These are phyloP conservation scores for Aspergillus flavus DNA, from an alignment of 2,329 filamentous ascomycete species.

Conservation along the genomic window DNA sequence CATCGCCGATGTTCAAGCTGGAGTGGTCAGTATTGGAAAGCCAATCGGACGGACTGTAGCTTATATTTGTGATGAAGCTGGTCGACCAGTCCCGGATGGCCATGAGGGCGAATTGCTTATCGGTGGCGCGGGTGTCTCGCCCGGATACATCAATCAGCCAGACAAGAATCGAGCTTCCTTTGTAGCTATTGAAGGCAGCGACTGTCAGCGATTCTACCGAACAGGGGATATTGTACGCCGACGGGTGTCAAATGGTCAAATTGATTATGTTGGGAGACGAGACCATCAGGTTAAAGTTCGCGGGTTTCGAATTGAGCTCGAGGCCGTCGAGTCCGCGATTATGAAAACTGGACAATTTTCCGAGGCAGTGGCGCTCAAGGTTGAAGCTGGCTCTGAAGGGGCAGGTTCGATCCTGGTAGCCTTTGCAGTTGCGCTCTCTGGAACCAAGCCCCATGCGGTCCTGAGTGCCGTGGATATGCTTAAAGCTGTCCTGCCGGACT, in stretches of 20 bases:
- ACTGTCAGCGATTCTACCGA: slow-evolving; percentile 29
- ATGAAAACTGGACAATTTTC: not conserved
- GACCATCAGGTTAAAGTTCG: slow-evolving; percentile 38
- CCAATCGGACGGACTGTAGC: slow-evolving; percentile 10
- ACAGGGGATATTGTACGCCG: slow-evolving; percentile 36
- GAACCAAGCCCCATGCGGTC: not conserved
- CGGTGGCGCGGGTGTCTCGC: slow-evolving; percentile 12
- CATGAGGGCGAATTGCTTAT: slow-evolving; percentile 26
- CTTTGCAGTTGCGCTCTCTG: slow-evolving; percentile 15
- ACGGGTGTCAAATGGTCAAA: slow-evolving; percentile 30
- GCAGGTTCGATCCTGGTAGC: slow-evolving; percentile 17
- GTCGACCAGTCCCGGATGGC: slow-evolving; percentile 10
- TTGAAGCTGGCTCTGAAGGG: not conserved
- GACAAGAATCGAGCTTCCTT: slow-evolving; percentile 29
- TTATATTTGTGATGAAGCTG: slow-evolving; percentile 18
- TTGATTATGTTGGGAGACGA: slow-evolving; percentile 34
- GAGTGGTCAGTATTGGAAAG: not conserved
- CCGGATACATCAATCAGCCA: slow-evolving; percentile 28
- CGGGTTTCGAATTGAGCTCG: slow-evolving; percentile 37
- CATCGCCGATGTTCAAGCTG: slow-evolving; percentile 7
- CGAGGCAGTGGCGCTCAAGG: not conserved
- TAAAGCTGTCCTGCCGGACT: slow-evolving; percentile 2
- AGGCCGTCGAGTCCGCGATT: slow-evolving; percentile 29
- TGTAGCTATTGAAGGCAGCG: slow-evolving; percentile 14
- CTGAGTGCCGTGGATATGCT: slow-evolving; percentile 36